Evolutionary conservation across 306 rosid species (phyloP).

Genomic region (Medicago lupulina): DNA sequence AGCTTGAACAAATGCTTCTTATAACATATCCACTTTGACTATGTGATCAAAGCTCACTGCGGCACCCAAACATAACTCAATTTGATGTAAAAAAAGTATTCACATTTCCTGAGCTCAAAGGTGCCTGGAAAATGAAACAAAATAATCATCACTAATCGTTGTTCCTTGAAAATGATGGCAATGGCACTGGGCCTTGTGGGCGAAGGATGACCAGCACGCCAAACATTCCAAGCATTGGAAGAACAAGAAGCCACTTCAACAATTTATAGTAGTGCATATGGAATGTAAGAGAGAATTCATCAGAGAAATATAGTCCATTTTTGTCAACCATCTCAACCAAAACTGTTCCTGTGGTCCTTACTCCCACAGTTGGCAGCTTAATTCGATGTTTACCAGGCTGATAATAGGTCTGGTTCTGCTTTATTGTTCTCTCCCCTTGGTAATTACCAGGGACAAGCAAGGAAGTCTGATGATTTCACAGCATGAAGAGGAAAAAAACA

Average conservation of each 20-base stretch:
- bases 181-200: constrained; percentile 88
- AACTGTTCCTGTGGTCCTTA: constrained; percentile 87
- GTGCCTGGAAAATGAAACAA: constrained; percentile 32
- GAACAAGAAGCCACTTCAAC: constrained; percentile 94
- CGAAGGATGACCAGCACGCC: constrained; percentile 86
- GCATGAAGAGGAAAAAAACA: constrained; percentile 31
- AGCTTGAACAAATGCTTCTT: constrained; percentile 37
- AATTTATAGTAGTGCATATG: constrained; percentile 94
- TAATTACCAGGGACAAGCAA: constrained; percentile 97
- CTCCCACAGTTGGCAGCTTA: constrained; percentile 85
- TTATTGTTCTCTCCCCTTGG: constrained; percentile 93
- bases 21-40: constrained; percentile 27
- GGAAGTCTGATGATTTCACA: constrained; percentile 64
- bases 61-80: constrained; percentile 40
- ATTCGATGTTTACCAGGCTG: constrained; percentile 81
- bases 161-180: constrained; percentile 94
- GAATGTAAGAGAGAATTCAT: constrained; percentile 96
- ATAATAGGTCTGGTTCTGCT: constrained; percentile 59
- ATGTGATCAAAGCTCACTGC: constrained; percentile 13
- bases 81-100: constrained; percentile 32
- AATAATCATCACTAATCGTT: constrained; percentile 56
- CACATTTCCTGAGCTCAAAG: constrained; percentile 40
- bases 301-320: constrained; percentile 87
- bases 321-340: constrained; percentile 98
- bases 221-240: constrained; percentile 97